Conservation (phyloP, 805 yeast genomes). For the Suhomyces kilbournensis region DNA sequence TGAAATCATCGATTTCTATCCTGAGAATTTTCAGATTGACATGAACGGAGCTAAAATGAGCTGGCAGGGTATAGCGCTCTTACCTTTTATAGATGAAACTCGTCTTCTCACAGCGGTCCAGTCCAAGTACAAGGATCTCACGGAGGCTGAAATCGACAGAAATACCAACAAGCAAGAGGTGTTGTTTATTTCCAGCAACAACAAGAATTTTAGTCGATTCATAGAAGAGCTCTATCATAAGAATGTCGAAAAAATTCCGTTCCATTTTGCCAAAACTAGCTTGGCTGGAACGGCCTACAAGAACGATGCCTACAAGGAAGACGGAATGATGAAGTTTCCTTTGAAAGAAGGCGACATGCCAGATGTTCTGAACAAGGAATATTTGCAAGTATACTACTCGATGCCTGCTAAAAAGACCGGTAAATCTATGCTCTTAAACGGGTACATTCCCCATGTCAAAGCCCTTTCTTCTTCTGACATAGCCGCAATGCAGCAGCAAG, state of each 20-base stretch:
- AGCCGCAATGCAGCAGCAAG: slow-evolving; percentile 43
- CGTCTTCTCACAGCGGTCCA: slow-evolving; percentile 66
- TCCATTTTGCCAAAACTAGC: slow-evolving; percentile 51
- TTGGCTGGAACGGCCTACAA: slow-evolving; percentile 55
- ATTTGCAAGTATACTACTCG: slow-evolving; percentile 47
- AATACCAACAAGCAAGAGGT: slow-evolving; percentile 71
- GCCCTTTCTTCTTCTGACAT: slow-evolving; percentile 65
- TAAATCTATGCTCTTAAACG: slow-evolving; percentile 82
- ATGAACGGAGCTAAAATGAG: slow-evolving; percentile 94
- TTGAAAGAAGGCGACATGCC: slow-evolving; percentile 47
- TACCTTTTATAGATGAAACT: slow-evolving; percentile 88
- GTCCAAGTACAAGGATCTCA: slow-evolving; percentile 57
- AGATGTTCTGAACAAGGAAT: slow-evolving; percentile 39
- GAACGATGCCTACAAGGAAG: slow-evolving; percentile 32
- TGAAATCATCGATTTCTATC: slow-evolving; percentile 87
- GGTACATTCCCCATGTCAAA: slow-evolving; percentile 61
- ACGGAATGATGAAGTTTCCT: slow-evolving; percentile 41
- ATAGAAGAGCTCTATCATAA: slow-evolving; percentile 38
- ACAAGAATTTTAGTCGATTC: slow-evolving; percentile 47
- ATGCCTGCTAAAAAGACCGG: slow-evolving; percentile 61
- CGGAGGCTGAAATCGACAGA: slow-evolving; percentile 66
- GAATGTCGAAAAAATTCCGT: slow-evolving; percentile 26
- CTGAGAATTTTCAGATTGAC: slow-evolving; percentile 82
- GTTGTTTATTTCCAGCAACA: slow-evolving; percentile 62
- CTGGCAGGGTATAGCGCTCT: slow-evolving; percentile 90